Evolutionary conservation across 148 eudicot species (phyloP).

Genomic region (Pharnaceum exiguum): DNA sequence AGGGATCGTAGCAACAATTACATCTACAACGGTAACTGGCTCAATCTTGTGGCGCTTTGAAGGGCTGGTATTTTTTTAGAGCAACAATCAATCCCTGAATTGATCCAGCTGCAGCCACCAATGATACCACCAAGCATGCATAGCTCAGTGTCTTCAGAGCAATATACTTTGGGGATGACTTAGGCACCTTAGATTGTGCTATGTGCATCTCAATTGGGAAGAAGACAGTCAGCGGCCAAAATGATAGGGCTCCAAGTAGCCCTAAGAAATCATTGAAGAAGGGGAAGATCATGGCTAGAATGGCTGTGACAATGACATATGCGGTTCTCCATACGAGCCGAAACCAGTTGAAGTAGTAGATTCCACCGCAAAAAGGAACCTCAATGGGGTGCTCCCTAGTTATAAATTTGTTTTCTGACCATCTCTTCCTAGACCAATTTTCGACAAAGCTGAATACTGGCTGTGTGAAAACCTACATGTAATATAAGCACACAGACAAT

Average conservation of each 20-base stretch:
- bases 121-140: slow-evolving; percentile 56
- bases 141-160: slow-evolving; percentile 56
- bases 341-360: slow-evolving; percentile 57
- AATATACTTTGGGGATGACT: slow-evolving; percentile 52
- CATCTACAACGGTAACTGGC: no score
- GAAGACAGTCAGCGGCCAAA: slow-evolving; percentile 74
- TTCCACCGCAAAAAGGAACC: slow-evolving; percentile 37
- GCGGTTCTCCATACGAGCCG: slow-evolving; percentile 75
- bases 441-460: slow-evolving; percentile 72
- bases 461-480: slow-evolving; percentile 60
- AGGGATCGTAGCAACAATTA: no score
- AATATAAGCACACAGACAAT: background rate
- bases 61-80: slow-evolving; percentile 51
- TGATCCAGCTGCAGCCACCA: slow-evolving; percentile 72
- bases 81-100: slow-evolving; percentile 48
- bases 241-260: slow-evolving; percentile 65
- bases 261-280: slow-evolving; percentile 91
- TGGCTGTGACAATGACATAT: slow-evolving; percentile 56
- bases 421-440: slow-evolving; percentile 24
- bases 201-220: slow-evolving; percentile 81
- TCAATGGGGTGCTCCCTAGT: slow-evolving; percentile 37
- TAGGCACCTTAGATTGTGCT: slow-evolving; percentile 52
- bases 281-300: slow-evolving; percentile 79
- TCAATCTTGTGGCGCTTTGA: slow-evolving; percentile 28
- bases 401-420: slow-evolving; percentile 69